Base-by-base conservation (phyloP, 1,284 basidiomycete genomes). In the Austroboletus novae-zelandiae region DNA sequence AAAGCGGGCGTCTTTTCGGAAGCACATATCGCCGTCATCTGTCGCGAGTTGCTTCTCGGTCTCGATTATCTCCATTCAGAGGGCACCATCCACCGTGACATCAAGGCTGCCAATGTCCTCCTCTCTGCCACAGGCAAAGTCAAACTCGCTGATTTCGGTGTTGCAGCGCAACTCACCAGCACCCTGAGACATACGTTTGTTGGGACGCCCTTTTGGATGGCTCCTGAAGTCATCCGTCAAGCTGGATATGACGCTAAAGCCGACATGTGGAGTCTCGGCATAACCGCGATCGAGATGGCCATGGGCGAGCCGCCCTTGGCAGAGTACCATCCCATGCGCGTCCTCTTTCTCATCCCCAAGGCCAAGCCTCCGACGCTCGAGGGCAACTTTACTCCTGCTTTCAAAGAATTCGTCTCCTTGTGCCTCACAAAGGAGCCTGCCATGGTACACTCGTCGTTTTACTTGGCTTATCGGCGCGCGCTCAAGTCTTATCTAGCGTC, bases 121-220 rank as follows among this genome's bases (percentile, higher is more conserved):
- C 81, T 98, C 11, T 94, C 92, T 2, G 90, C 89, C 0, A 82
- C 83, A 0, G 96, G 96, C 23, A 89, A 88, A 65, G 96, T 98
- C 69, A 99, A 99, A 71, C 84, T 99, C 7, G 96, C 96, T 40
- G 96, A 99, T 70, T 97, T 97, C 62, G 94, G 94, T 58, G 94
- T 97, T 10, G 94, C 94, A 6, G 94, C 94, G 3, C 94, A 95
- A 67, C 81, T 98, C 51, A 91, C 88, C 44, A 89, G 77, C 67
- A 95, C 92, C 0, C 74, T 93, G 48, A 81, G 94, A 49, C 93
- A 96, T 67, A 98, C 94, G 0, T 96, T 98, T 64, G 94, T 97
- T 51, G 92, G 91, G 25, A 97, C 95, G 5, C 94, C 94, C 1
- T 98, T 94, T 66, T 98, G 94, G 94, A 96, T 96, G 94, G 94